Base-by-base conservation (phyloP, 2,329 filamentous ascomycete genomes). In the Exophiala sideris region DNA sequence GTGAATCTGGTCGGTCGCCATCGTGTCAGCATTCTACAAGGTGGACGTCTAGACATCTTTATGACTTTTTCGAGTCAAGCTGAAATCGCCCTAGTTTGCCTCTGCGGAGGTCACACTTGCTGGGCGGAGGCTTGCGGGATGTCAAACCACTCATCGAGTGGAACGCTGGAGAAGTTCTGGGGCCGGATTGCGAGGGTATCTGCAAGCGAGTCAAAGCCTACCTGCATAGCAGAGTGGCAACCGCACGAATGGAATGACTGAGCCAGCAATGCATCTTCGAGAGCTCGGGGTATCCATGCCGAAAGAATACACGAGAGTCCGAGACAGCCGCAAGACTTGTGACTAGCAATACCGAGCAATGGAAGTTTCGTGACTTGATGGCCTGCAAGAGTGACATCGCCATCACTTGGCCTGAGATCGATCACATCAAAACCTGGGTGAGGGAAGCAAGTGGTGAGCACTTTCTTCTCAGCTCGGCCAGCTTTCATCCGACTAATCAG, bases 231-330 rank as follows among this genome's bases (percentile, higher is more conserved):
- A 48, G 40, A 29, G 24, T 29, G 24, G 24, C 24, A 34, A 44
- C 54, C 24, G 54, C 50, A 41, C 46, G 39, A 53, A 53, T 49
- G 50, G 54, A 50, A 29, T 29, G 24, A 29, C 24, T 29, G 24
- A 29, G 5, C 2, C 24, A 29, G 24, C 24, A 29, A 29, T 29
- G 24, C 24, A 8, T 29, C 24, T 29, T 29, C 24, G 24, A 29
- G 44, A 51, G 46, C 44, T 56, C 53, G 53, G 53, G 12, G 20
- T 32, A 51, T 8, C 44, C n/a, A 56, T 33, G 20, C 53, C 53
- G 53, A 56, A 42, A 5, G 24, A 29, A 5, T 8, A 29, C 24
- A 29, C 24, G 24, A 29, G 24, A 29, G 7, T 29, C 24, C 24
- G 24, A 29, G 24, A 29, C 24, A 29, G 24, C 24, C 24, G 24